phyloP scores from a whole-genome alignment of 2,329 filamentous ascomycete species.

The Mariannaea sp. region DNA sequence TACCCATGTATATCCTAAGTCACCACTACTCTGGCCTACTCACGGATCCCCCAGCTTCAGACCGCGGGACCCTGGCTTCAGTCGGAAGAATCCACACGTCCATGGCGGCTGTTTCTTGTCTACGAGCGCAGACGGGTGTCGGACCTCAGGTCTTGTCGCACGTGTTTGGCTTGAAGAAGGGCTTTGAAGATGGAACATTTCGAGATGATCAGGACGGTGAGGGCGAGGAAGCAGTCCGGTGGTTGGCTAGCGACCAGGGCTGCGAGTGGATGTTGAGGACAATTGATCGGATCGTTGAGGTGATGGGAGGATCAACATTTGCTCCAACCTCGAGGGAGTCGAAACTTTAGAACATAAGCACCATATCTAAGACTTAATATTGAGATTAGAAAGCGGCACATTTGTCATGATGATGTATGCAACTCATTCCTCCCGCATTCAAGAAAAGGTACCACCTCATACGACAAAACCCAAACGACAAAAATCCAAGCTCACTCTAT shows the following conservation, averaged over 20 bases:
- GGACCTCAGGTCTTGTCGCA: conserved; percentile 82
- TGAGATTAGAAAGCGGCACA: too few relatives aligned
- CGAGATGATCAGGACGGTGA: conserved; percentile 40
- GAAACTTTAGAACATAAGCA: conserved; percentile 23
- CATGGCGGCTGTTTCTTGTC: conserved; percentile 73
- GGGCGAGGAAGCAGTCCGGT: conserved; percentile 44
- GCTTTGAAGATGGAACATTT: conserved; percentile 68
- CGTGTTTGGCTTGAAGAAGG: conserved; percentile 80
- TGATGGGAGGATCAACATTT: conserved; percentile 51
- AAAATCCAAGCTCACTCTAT: too few relatives aligned
- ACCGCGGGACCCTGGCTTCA: conserved; percentile 51
- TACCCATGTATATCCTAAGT: conserved; percentile 79
- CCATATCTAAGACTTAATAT: conserved; percentile 3
- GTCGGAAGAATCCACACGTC: conserved; percentile 75
- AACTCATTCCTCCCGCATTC: too few relatives aligned
- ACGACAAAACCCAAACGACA: too few relatives aligned
- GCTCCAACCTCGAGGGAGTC: conserved; percentile 34
- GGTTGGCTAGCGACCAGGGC: conserved; percentile 53
- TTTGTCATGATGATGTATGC: too few relatives aligned
- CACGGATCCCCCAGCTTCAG: conserved; percentile 62
- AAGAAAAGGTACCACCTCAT: too few relatives aligned
- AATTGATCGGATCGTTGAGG: conserved; percentile 52
- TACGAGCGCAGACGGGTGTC: conserved; percentile 80
- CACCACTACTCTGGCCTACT: conserved; percentile 76
- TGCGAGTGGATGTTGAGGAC: conserved; percentile 52